Percentiles rank a stretch among this genome's conserved stretches.
These are phyloP conservation scores for Neonectria hederae DNA, from an alignment of 2,329 filamentous ascomycete species.

Conservation along the genomic window DNA sequence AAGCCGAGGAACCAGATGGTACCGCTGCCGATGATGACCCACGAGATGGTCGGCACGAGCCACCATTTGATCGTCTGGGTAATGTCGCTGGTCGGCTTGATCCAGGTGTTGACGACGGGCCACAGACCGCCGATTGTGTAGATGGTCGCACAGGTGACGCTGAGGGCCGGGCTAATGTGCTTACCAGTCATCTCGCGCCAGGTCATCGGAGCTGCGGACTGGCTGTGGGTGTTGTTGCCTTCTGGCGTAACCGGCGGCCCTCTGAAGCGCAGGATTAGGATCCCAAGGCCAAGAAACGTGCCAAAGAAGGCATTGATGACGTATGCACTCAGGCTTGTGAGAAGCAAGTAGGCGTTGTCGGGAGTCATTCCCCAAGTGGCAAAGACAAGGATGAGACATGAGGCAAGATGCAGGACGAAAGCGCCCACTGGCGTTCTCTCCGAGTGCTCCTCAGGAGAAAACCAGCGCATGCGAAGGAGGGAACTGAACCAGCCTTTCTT, in stretches of 20 bases:
- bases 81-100: slow-evolving; percentile 35
- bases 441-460: slow-evolving; percentile 48
- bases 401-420: slow-evolving; percentile 47
- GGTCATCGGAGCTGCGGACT: slow-evolving; percentile 28
- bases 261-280: slow-evolving; percentile 47
- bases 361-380: slow-evolving; percentile 44
- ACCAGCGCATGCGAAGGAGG: slow-evolving; percentile 42
- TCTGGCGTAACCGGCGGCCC: slow-evolving; percentile 43
- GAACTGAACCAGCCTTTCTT: slow-evolving; percentile 43
- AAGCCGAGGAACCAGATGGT: slow-evolving; percentile 50
- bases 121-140: slow-evolving; percentile 47
- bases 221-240: slow-evolving; percentile 22
- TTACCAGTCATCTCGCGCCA: slow-evolving; percentile 47
- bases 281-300: slow-evolving; percentile 47
- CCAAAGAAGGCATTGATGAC: slow-evolving; percentile 49
- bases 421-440: slow-evolving; percentile 51
- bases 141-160: slow-evolving; percentile 44
- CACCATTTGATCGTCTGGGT: slow-evolving; percentile 40
- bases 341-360: slow-evolving; percentile 43
- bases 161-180: slow-evolving; percentile 44
- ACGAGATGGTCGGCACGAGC: slow-evolving; percentile 45
- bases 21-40: slow-evolving; percentile 42
- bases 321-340: slow-evolving; percentile 47
- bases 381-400: slow-evolving; percentile 48
- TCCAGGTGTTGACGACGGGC: slow-evolving; percentile 47